These are phyloP conservation scores for Suillus cothurnatus DNA, from an alignment of 768 basidiomycete species.

Conservation along the genomic window DNA sequence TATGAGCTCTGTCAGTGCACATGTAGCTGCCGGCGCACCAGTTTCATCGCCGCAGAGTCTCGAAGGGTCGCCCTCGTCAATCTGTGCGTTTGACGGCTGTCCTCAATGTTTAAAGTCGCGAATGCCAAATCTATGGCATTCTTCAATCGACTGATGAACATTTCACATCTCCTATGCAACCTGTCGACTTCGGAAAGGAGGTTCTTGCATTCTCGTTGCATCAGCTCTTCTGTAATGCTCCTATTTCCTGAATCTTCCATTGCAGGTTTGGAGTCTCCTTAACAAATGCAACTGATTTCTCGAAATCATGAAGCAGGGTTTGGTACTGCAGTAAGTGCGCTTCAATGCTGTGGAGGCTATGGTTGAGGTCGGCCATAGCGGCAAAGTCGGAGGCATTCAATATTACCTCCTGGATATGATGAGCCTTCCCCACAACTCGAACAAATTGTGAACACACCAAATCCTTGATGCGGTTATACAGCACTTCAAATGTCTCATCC, in stretches of 20 bases:
- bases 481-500: slow-evolving; percentile 51
- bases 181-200: slow-evolving; percentile 48
- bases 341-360: slow-evolving; percentile 51
- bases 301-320: slow-evolving; percentile 49
- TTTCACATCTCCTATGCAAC: slow-evolving; percentile 28
- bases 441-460: slow-evolving; percentile 41
- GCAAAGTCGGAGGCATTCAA: slow-evolving; percentile 44
- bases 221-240: not conserved
- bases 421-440: not conserved
- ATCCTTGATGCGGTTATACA: slow-evolving; percentile 48
- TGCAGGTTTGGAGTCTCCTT: slow-evolving; percentile 43
- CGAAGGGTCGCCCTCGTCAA: slow-evolving; percentile 44
- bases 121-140: slow-evolving; percentile 47
- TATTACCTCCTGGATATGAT: not conserved
- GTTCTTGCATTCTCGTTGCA: slow-evolving; percentile 23
- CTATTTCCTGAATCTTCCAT: too few relatives aligned
- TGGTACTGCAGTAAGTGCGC: slow-evolving; percentile 54
- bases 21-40: slow-evolving; percentile 16
- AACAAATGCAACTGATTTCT: slow-evolving; percentile 47
- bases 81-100: slow-evolving; percentile 52
- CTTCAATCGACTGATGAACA: slow-evolving; percentile 30
- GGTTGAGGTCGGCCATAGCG: slow-evolving; percentile 47
- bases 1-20: not conserved
- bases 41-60: slow-evolving; percentile 44
- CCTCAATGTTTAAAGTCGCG: slow-evolving; percentile 59